Percentiles rank a stretch among this genome's conserved stretches.
Evolutionary conservation across 2,329 filamentous ascomycete genomes (phyloP).

Genomic region (Claviceps pusilla): DNA sequence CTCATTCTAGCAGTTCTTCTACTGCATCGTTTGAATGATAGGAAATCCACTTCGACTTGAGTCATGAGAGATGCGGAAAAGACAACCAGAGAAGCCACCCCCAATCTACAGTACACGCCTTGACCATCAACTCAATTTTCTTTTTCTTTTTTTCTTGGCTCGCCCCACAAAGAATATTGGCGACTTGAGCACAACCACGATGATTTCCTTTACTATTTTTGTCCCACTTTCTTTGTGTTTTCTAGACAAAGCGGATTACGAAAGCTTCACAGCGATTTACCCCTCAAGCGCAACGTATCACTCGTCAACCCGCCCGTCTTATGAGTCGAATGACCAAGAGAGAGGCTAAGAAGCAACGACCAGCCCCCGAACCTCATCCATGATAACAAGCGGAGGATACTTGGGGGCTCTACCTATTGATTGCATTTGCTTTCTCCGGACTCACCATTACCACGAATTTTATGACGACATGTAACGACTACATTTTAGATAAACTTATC

Average conservation of each 20-base stretch:
- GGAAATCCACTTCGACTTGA: background rate
- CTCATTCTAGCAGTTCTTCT: slow-evolving; percentile 48
- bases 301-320: slow-evolving; percentile 4
- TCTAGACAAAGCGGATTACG: slow-evolving; percentile 19
- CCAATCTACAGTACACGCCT: background rate
- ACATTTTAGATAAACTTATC: slow-evolving; percentile 8
- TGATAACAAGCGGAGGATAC: background rate
- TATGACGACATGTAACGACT: slow-evolving; percentile 13
- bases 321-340: slow-evolving; percentile 5
- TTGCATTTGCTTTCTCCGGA: slow-evolving; percentile 6
- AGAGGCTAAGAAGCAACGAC: background rate
- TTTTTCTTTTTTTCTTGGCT: background rate
- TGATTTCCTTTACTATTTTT: background rate
- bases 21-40: slow-evolving; percentile 42
- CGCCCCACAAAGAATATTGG: background rate
- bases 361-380: background rate
- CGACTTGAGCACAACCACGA: background rate
- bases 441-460: slow-evolving; percentile 12
- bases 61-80: slow-evolving; percentile 1
- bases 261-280: slow-evolving; percentile 23
- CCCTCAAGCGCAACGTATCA: slow-evolving; percentile 14
- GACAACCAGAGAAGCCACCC: background rate
- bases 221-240: background rate
- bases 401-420: background rate
- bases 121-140: background rate